phyloP scores from a whole-genome alignment of 192 early-diverging fungal genomes.

The Linnemannia schmuckeri region DNA sequence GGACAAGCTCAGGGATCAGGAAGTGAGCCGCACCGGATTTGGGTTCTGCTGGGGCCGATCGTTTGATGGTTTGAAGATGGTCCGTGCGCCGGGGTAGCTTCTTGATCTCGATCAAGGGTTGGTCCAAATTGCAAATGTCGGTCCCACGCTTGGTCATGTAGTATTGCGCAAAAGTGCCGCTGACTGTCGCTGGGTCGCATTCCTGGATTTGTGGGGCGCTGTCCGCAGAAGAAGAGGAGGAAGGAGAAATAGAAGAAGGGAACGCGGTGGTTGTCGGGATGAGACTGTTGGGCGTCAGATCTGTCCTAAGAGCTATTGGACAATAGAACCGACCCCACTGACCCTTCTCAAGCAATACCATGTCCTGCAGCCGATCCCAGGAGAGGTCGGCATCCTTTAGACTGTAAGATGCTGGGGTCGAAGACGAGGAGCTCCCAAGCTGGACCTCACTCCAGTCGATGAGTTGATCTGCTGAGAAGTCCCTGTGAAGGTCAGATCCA shows the following conservation, averaged over 20 bases:
- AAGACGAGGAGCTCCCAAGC: background rate
- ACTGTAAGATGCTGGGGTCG: background rate
- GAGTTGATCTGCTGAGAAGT: background rate
- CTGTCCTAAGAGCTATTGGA: conserved; percentile 38
- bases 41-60: background rate
- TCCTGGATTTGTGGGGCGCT: background rate
- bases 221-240: background rate
- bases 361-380: conserved; percentile 36
- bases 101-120: conserved; percentile 11
- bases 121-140: conserved; percentile 3
- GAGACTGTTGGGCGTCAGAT: conserved; percentile 36
- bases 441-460: conserved; percentile 25
- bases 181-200: background rate
- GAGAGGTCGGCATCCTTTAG: conserved; percentile 20
- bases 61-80: background rate
- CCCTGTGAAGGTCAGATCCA: background rate
- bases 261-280: background rate
- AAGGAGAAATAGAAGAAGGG: too few relatives aligned
- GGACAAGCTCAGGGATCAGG: conserved; percentile 44
- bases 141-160: background rate
- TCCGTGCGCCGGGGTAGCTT: background rate
- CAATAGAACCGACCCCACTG: conserved; percentile 58
- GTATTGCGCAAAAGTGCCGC: background rate
- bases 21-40: conserved; percentile 1
- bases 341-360: conserved; percentile 55